Conservation (phyloP, 495 filamentous ascomycete genomes). For the Penicillium nucicola region DNA sequence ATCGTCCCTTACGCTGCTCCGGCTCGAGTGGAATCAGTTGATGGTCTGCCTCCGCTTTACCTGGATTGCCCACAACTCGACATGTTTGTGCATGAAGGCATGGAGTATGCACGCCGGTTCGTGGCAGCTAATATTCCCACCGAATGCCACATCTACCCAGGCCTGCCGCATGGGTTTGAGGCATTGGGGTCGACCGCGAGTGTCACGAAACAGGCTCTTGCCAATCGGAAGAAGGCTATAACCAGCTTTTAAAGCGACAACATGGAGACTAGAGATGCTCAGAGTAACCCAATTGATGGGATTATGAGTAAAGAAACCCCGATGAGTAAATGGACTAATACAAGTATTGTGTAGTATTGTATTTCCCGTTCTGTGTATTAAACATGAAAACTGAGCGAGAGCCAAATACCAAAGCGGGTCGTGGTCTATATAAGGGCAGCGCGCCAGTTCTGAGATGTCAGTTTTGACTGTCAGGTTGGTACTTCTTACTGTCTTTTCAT, state of each 20-base stretch:
- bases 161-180: slow-evolving; percentile 28
- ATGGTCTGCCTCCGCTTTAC: slow-evolving; percentile 25
- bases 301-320: too few species aligned
- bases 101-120: slow-evolving; percentile 21
- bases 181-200: slow-evolving; percentile 6
- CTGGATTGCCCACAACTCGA: slow-evolving; percentile 24
- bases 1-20: slow-evolving; percentile 24
- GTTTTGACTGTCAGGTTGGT: neutral
- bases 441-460: neutral
- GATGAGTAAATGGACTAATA: too few species aligned
- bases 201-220: neutral
- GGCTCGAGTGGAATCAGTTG: slow-evolving; percentile 15
- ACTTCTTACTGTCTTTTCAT: neutral
- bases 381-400: too few species aligned
- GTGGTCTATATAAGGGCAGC: neutral
- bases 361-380: too few species aligned
- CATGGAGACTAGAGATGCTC: too few species aligned
- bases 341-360: too few species aligned
- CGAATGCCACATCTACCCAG: slow-evolving; percentile 30
- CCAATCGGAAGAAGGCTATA: slow-evolving; percentile 11
- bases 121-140: slow-evolving; percentile 15
- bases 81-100: slow-evolving; percentile 22
- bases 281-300: too few species aligned
- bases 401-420: too few species aligned
- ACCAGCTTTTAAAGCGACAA: slow-evolving; percentile 2